Base-by-base conservation (phyloP, 1,139 yeast species). In the Yamadazyma mexicana region DNA sequence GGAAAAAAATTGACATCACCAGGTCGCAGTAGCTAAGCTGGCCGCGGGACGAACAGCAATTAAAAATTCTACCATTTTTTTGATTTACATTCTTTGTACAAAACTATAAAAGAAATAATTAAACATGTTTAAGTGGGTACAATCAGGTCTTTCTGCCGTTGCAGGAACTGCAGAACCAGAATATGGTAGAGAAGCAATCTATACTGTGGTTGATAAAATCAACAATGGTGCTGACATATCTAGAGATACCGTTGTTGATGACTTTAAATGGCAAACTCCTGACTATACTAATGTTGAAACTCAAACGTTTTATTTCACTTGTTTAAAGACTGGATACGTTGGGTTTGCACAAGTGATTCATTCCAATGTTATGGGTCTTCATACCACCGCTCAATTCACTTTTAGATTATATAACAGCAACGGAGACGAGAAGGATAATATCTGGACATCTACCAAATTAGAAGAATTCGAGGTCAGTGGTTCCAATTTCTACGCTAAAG, bases 101-200 rank as follows among this genome's bases (percentile, higher is more conserved):
- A n/a, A n/a, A n/a, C n/a, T n/a, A n/a, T n/a, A n/a, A n/a, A n/a
- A n/a, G n/a, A n/a, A n/a, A n/a, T n/a, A n/a, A n/a, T n/a, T n/a
- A n/a, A n/a, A n/a, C n/a, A n/a, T 85, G 94, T 69, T 85, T 40
- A 85, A 82, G 77, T 84, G 89, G 89, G 86, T 85, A 46, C 92
- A 85, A 72, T 85, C 91, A 45, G 79, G 95, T 40, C 78, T 92
- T 35, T 88, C 98, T 16, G 92, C 95, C 5, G 92, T 89, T 34
- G 94, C 97, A 6, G 98, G 98, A 38, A 80, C 95, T 14, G 96
- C 96, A 2, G 98, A 92, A 64, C 98, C 98, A 20, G 95, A 86
- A 58, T 92, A 92, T 57, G 98, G 98, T 39, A 77, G 83, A 35
- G 96, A 83, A 40, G 95, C 96, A 35, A 87, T 92, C 52, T 91